Percentiles rank a stretch among this genome's conserved stretches.
Conservation (phyloP, 2,329 filamentous ascomycete species). For the Penicillium verrucosum region DNA sequence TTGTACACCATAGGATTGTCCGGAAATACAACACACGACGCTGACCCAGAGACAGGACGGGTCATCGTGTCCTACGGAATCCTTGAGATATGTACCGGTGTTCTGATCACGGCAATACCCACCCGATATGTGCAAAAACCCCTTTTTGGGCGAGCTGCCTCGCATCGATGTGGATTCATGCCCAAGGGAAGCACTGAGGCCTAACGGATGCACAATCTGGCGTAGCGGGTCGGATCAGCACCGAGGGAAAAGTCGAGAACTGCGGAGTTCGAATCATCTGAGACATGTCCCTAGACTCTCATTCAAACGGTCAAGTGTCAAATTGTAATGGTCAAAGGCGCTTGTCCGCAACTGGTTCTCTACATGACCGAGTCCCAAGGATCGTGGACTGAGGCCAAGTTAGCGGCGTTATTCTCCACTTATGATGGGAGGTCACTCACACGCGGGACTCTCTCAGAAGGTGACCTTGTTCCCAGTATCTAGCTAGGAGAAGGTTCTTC, state of each 20-base stretch:
- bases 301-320: slow-evolving; percentile 47
- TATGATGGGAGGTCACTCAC: slow-evolving; percentile 25
- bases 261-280: slow-evolving; percentile 17
- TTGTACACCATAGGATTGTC: not conserved
- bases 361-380: slow-evolving; percentile 26
- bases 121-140: slow-evolving; percentile 3
- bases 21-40: not conserved
- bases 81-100: not conserved
- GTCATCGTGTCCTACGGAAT: not conserved
- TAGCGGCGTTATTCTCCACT: slow-evolving; percentile 16
- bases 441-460: slow-evolving; percentile 30
- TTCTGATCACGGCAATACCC: slow-evolving; percentile 4
- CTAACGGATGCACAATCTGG: slow-evolving; percentile 16
- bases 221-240: slow-evolving; percentile 15
- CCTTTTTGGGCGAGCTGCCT: slow-evolving; percentile 14
- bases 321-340: slow-evolving; percentile 42
- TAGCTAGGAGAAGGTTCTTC: slow-evolving; percentile 44
- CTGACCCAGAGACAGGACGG: not conserved
- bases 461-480: slow-evolving; percentile 43
- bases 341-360: slow-evolving; percentile 33
- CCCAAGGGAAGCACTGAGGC: slow-evolving; percentile 22
- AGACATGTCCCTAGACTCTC: slow-evolving; percentile 49
- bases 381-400: slow-evolving; percentile 29
- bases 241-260: slow-evolving; percentile 3
- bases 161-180: slow-evolving; percentile 15